Evolutionary conservation across 75 land plant genomes (phyloP).

Genomic region (Cunninghamia lanceolata): DNA sequence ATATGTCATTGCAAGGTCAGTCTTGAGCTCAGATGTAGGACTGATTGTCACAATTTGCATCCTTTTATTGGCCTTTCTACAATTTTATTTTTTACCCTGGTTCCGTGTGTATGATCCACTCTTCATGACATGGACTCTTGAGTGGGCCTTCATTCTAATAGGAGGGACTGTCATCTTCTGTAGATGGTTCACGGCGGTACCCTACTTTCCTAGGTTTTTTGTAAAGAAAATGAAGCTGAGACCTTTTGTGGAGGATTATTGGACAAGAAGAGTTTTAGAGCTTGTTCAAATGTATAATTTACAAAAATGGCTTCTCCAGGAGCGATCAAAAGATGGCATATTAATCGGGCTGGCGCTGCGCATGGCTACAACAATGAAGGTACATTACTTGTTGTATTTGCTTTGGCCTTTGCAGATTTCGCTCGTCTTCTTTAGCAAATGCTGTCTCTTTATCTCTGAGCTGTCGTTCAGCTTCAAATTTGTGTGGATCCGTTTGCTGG

Average conservation of each 20-base stretch:
- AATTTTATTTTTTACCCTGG: not conserved
- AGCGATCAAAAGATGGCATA: not conserved
- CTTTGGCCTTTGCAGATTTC: not conserved
- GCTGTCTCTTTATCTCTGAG: not conserved
- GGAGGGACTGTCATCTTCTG: not conserved
- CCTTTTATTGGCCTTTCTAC: not conserved
- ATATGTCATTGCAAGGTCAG: not conserved
- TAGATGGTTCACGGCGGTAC: not conserved
- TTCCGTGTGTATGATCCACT: too few species aligned
- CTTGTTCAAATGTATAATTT: not conserved
- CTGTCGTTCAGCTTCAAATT: not conserved
- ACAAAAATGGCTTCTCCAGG: not conserved
- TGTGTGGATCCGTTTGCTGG: not conserved
- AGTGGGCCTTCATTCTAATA: not conserved
- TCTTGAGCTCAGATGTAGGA: not conserved
- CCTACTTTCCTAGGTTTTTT: not conserved
- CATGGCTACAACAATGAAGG: not conserved
- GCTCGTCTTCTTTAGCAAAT: not conserved
- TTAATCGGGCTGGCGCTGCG: not conserved
- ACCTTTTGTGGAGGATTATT: not conserved
- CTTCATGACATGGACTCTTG: not conserved
- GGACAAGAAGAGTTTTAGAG: not conserved
- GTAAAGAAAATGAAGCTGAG: not conserved
- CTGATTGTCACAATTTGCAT: not conserved
- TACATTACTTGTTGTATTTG: not conserved